Conservation (phyloP, 1,284 basidiomycete genomes). For the Pseudozyma thailandica region DNA sequence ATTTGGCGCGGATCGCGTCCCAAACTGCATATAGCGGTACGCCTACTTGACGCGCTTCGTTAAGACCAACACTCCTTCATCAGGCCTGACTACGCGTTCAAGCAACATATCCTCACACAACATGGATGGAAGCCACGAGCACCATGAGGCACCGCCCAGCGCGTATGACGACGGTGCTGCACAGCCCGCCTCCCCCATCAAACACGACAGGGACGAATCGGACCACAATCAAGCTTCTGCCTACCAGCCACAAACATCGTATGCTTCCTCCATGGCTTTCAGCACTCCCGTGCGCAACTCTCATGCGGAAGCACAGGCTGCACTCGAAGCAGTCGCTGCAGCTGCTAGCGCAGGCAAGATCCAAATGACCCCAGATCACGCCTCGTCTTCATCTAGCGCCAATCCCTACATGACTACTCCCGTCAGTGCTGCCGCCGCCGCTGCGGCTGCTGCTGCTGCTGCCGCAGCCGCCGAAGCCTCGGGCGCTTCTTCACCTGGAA, state of each 20-base stretch:
- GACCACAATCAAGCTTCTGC: slow-evolving; percentile 23
- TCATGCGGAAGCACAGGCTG: slow-evolving; percentile 49
- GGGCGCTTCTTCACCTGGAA: slow-evolving; percentile 15
- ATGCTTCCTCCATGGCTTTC: slow-evolving; percentile 27
- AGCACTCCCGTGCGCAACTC: slow-evolving; percentile 38
- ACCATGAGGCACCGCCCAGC: slow-evolving; percentile 22
- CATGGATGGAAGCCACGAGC: slow-evolving; percentile 22
- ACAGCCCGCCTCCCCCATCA: slow-evolving; percentile 10
- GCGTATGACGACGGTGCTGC: slow-evolving; percentile 24
- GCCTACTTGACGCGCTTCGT: not conserved
- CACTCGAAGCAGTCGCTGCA: slow-evolving; percentile 45
- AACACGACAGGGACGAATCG: slow-evolving; percentile 28
- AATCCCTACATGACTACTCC: slow-evolving; percentile 33
- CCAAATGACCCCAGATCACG: slow-evolving; percentile 38
- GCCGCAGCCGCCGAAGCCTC: slow-evolving; percentile 25
- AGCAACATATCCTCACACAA: not conserved
- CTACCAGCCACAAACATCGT: slow-evolving; percentile 30
- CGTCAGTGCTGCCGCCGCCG: slow-evolving; percentile 36
- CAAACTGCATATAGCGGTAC: not conserved
- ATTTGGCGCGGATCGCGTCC: not conserved
- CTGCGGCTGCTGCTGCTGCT: slow-evolving; percentile 38
- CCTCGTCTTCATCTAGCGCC: slow-evolving; percentile 29
- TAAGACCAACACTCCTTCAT: not conserved
- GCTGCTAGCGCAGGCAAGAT: slow-evolving; percentile 46
- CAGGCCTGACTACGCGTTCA: not conserved